Evolutionary conservation across 768 basidiomycete genomes (phyloP).

Genomic region (Crassisporium funariophilum): DNA sequence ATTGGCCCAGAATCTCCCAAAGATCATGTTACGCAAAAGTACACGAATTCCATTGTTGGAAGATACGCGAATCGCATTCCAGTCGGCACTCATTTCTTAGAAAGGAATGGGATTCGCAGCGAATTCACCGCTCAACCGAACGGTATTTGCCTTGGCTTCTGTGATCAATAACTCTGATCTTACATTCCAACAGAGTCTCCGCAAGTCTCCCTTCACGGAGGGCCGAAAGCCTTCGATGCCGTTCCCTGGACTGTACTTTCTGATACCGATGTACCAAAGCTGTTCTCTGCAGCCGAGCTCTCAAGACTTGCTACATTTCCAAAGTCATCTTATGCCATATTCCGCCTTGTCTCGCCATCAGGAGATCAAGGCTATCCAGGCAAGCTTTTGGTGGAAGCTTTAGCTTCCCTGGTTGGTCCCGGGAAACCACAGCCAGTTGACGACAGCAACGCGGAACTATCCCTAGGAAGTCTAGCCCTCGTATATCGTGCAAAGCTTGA

Average conservation of each 20-base stretch:
- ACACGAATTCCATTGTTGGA: conserved; percentile 74
- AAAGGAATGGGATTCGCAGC: conserved; percentile 53
- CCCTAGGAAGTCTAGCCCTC: conserved; percentile 66
- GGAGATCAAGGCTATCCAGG: conserved; percentile 78
- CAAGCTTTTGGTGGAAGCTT: conserved; percentile 56
- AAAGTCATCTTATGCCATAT: conserved; percentile 47
- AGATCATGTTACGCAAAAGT: conserved; percentile 62
- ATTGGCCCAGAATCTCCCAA: conserved; percentile 68
- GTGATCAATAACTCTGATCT: not conserved
- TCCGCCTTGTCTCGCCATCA: conserved; percentile 57
- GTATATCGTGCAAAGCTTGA: conserved; percentile 74
- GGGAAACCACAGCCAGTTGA: conserved; percentile 9
- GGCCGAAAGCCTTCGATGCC: conserved; percentile 65
- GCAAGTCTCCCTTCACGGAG: conserved; percentile 72
- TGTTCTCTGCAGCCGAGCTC: conserved; percentile 62
- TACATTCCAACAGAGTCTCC: conserved; percentile 41
- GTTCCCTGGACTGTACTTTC: conserved; percentile 52
- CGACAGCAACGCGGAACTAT: conserved; percentile 36
- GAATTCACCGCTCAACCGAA: conserved; percentile 47
- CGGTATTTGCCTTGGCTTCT: conserved; percentile 28
- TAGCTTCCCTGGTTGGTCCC: conserved; percentile 50
- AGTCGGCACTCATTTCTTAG: conserved; percentile 52
- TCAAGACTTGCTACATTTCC: conserved; percentile 38
- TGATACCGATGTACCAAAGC: conserved; percentile 38
- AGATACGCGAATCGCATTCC: conserved; percentile 75